These are phyloP conservation scores for Lasiodiplodia sp. DNA, from an alignment of 2,329 filamentous ascomycete species.

Conservation along the genomic window DNA sequence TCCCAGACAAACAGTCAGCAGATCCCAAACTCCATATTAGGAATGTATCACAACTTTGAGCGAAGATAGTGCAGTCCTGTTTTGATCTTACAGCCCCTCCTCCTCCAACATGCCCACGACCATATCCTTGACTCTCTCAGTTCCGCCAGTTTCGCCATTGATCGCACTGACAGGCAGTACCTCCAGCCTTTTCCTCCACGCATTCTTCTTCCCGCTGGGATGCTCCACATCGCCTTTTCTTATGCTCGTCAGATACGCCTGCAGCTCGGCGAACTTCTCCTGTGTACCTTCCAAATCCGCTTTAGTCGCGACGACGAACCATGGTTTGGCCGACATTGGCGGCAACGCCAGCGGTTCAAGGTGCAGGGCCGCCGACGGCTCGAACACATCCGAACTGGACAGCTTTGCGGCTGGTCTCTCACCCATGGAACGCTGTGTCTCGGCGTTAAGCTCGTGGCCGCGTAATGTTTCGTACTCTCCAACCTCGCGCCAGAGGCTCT, in stretches of 20 bases:
- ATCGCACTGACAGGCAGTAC: conserved; percentile 91
- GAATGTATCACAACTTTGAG: neutral
- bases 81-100: conserved; percentile 14
- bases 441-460: conserved; percentile 72
- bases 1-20: neutral
- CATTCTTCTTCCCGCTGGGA: conserved; percentile 73
- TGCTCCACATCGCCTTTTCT: conserved; percentile 70
- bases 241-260: conserved; percentile 73
- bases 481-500: conserved; percentile 89
- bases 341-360: conserved; percentile 58
- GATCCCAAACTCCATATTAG: neutral
- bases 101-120: conserved; percentile 71
- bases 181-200: conserved; percentile 62
- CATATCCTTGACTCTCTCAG: conserved; percentile 76
- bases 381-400: conserved; percentile 31
- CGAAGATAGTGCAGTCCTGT: neutral
- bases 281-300: conserved; percentile 82
- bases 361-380: conserved; percentile 32
- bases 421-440: conserved; percentile 66
- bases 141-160: conserved; percentile 72
- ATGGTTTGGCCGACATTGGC: conserved; percentile 92
- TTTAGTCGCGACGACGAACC: conserved; percentile 96
- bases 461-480: conserved; percentile 85
- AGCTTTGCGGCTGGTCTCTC: neutral
- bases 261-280: conserved; percentile 75